phyloP scores from a whole-genome alignment of 345 rosid species.

The Rhizophora mangle region DNA sequence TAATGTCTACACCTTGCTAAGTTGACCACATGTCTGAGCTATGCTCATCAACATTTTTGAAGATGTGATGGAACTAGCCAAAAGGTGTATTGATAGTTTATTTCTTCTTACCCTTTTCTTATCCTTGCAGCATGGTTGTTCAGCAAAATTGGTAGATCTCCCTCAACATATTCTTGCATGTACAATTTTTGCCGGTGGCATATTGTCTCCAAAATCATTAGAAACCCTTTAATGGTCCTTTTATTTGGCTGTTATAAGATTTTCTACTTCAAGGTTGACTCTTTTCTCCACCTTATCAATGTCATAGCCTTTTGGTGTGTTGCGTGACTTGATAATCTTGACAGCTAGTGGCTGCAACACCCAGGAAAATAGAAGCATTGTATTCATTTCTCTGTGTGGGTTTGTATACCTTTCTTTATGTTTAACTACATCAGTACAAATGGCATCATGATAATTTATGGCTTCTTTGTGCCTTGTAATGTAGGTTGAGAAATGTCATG shows the following conservation, averaged over 20 bases:
- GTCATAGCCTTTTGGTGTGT: not conserved
- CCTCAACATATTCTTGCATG: too few relatives aligned
- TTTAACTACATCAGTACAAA: too few relatives aligned
- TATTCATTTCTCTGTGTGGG: constrained; percentile 60
- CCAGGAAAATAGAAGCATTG: constrained; percentile 49
- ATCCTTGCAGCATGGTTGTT: not conserved
- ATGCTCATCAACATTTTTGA: constrained; percentile 77
- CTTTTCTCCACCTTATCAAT: not conserved
- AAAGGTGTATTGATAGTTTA: constrained; percentile 41
- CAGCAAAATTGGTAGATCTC: too few relatives aligned
- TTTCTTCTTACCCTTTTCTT: not conserved
- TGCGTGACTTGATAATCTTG: not conserved
- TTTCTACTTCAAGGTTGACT: not conserved
- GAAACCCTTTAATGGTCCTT: too few relatives aligned
- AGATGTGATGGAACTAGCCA: constrained; percentile 88
- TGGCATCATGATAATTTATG: constrained; percentile 1
- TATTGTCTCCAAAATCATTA: too few relatives aligned
- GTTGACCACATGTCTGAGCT: constrained; percentile 75
- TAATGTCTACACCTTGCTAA: constrained; percentile 69
- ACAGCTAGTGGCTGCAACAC: too few relatives aligned
- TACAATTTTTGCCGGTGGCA: too few relatives aligned
- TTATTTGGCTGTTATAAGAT: too few relatives aligned
- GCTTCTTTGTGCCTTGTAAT: constrained; percentile 10
- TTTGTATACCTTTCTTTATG: constrained; percentile 37
- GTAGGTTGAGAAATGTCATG: constrained; percentile 78